phyloP scores from a whole-genome alignment of 768 basidiomycete genomes.

The Leccinum subtestaceum region DNA sequence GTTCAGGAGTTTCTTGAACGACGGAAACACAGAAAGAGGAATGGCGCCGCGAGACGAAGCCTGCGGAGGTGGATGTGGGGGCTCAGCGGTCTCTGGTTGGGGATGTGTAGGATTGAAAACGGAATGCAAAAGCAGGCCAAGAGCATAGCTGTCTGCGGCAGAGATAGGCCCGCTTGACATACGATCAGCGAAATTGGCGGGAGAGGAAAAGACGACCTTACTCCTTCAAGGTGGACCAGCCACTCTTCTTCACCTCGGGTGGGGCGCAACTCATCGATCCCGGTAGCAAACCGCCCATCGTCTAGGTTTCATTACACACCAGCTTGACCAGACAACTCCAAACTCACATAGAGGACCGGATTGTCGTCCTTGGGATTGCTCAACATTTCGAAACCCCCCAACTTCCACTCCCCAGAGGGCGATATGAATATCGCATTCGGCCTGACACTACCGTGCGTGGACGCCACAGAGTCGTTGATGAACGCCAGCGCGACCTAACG shows the following conservation, averaged over 20 bases:
- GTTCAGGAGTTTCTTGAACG: slow-evolving; percentile 85
- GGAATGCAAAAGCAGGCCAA: slow-evolving; percentile 81
- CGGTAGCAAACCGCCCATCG: slow-evolving; percentile 60
- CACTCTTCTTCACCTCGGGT: slow-evolving; percentile 86
- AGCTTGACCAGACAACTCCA: background rate
- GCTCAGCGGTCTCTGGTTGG: slow-evolving; percentile 61
- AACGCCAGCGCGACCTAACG: slow-evolving; percentile 83
- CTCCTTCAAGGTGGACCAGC: slow-evolving; percentile 85
- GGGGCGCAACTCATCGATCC: slow-evolving; percentile 60
- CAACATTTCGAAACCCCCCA: slow-evolving; percentile 91
- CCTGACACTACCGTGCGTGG: slow-evolving; percentile 80
- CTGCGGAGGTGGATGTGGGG: slow-evolving; percentile 76
- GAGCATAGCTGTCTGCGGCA: slow-evolving; percentile 80
- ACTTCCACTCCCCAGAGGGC: slow-evolving; percentile 92
- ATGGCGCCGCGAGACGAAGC: slow-evolving; percentile 75
- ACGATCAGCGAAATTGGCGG: background rate
- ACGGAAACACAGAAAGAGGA: slow-evolving; percentile 69
- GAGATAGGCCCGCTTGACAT: slow-evolving; percentile 46
- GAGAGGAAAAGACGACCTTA: slow-evolving; percentile 33
- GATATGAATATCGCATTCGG: slow-evolving; percentile 85
- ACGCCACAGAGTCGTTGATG: slow-evolving; percentile 77
- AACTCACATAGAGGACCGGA: slow-evolving; percentile 76
- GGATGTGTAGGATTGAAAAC: slow-evolving; percentile 87
- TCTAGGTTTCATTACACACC: slow-evolving; percentile 42
- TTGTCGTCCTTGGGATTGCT: slow-evolving; percentile 79